These are phyloP conservation scores for Xerocomus spinulosus DNA, from an alignment of 768 basidiomycete genomes.

Conservation along the genomic window DNA sequence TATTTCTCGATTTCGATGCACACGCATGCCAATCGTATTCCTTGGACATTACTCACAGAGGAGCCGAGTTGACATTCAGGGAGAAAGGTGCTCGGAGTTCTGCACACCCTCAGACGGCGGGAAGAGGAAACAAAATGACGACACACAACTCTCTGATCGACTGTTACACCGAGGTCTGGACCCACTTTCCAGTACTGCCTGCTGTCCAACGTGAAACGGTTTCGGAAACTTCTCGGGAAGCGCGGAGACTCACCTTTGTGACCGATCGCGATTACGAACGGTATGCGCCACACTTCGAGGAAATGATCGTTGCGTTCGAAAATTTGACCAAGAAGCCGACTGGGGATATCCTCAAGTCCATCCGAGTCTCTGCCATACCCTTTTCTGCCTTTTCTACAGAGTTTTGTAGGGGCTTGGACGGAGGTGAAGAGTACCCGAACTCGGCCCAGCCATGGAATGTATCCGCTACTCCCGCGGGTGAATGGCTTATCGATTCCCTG, in stretches of 20 bases:
- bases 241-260: conserved; percentile 40
- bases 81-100: conserved; percentile 32
- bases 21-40: conserved; percentile 39
- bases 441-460: conserved; percentile 19
- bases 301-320: conserved; percentile 47
- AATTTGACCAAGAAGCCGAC: conserved; percentile 48
- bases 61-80: conserved; percentile 53
- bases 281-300: conserved; percentile 40
- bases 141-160: conserved; percentile 49
- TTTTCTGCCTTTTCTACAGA: conserved; percentile 26
- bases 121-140: conserved; percentile 13
- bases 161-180: conserved; percentile 55
- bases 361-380: conserved; percentile 31
- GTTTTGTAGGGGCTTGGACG: conserved; percentile 4
- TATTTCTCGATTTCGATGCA: conserved; percentile 34
- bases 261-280: conserved; percentile 33
- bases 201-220: conserved; percentile 46
- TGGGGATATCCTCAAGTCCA: conserved; percentile 37
- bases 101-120: too few species aligned
- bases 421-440: background rate
- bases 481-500: conserved; percentile 57
- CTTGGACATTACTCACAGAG: conserved; percentile 49
- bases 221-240: conserved; percentile 25
- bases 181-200: conserved; percentile 52
- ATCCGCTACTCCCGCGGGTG: conserved; percentile 44